Base-by-base conservation (phyloP, 495 filamentous ascomycete genomes). In the Hapsidospora chrysogenum region DNA sequence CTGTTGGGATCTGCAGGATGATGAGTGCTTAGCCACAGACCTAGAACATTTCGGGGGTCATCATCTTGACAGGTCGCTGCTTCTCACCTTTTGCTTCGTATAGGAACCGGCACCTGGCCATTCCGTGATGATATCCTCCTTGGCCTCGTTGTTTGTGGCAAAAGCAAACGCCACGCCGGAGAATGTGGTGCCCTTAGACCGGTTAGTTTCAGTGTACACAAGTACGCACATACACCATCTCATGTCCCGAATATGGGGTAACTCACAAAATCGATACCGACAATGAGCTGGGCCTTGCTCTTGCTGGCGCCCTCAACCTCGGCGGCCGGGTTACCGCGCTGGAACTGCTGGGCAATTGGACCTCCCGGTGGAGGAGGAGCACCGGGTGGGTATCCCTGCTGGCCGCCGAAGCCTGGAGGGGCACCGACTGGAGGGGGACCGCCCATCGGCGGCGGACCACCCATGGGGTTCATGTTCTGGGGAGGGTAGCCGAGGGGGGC, bases 301-400 rank as follows among this genome's bases (percentile, higher is more conserved):
- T 82, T 69, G 47, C 80, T 82, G 36, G 74, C 78, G 18, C 80
- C 85, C 45, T 94, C 85, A 17, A 94, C 80, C 54, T 95, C 92
- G 23, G 77, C 79, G 35, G 72, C 71, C 33, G 68, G 60, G 38
- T 66, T 61, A 41, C 68, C 65, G 52, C 37, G 51, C 46, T 11
- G 31, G 26, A 29, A 35, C 29, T 35, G 54, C 23, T 46, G 61
- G 41, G 29, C 49, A 44, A 37, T 51, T 28, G 56, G 54, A 1
- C 52, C 52, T 16, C 48, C 42, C 16, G 58, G 54, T 51, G 64
- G 46, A 44, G 62, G 46, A 39, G 61, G 54, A 42, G 54, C 39
- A 35, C 51, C 49, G 21, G 54, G 58, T 19, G 62, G 48, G 44
- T 66, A 55, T 51, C 58, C 54, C 27, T 50, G 19, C 4, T 21